phyloP scores from a whole-genome alignment of 176 grass and related monocot genomes.

The Raddia distichophylla region DNA sequence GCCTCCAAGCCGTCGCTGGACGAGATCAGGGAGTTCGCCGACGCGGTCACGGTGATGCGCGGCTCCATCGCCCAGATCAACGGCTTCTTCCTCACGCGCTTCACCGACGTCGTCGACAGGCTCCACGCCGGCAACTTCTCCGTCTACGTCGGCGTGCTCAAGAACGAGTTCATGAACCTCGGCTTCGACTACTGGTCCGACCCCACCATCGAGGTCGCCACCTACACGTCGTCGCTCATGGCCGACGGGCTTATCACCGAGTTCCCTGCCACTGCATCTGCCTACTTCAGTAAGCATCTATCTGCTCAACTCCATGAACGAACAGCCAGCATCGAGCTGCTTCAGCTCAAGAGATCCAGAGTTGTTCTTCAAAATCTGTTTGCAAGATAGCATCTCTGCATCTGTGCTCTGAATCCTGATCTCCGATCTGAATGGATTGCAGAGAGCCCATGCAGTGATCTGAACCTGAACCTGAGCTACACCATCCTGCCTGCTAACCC shows the following conservation, averaged over 20 bases:
- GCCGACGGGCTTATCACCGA: conserved; percentile 77
- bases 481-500: conserved; percentile 62
- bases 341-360: conserved; percentile 1
- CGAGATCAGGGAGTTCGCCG: conserved; percentile 63
- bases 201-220: conserved; percentile 70
- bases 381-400: conserved; percentile 12
- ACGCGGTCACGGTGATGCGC: conserved; percentile 55
- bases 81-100: conserved; percentile 76
- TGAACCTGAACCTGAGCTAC: conserved; percentile 63
- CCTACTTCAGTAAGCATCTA: conserved; percentile 78
- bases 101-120: conserved; percentile 50
- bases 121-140: conserved; percentile 66
- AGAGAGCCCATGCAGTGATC: conserved; percentile 82
- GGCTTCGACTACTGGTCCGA: conserved; percentile 88
- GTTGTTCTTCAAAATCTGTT: neutral
- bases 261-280: conserved; percentile 68
- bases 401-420: neutral
- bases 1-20: conserved; percentile 53
- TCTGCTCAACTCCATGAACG: neutral
- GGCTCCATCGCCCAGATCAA: conserved; percentile 46
- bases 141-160: conserved; percentile 66
- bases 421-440: conserved; percentile 34
- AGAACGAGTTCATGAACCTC: conserved; percentile 82
- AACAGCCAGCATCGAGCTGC: neutral
- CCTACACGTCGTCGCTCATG: conserved; percentile 41